Conservation (phyloP, 1,284 basidiomycete species). For the Hemileia vastatrix region DNA sequence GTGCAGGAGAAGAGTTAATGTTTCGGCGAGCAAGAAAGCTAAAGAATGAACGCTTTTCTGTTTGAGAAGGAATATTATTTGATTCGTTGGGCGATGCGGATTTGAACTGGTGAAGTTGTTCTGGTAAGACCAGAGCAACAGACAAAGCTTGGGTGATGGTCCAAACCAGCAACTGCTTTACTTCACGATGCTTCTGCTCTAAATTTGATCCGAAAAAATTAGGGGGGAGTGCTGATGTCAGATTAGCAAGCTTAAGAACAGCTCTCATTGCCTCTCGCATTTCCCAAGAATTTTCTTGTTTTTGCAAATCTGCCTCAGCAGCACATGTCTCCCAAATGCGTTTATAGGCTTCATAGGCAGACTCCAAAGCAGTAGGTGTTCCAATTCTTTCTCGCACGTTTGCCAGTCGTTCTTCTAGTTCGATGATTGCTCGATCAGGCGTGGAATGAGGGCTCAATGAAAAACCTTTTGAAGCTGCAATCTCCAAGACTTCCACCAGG, state of each 20-base stretch:
- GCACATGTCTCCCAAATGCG: slow-evolving; percentile 12
- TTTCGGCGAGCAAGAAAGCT: background rate
- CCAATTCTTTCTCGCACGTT: slow-evolving; percentile 32
- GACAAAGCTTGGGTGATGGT: slow-evolving; percentile 9
- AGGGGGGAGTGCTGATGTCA: background rate
- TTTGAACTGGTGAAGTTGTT: background rate
- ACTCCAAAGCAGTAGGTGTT: slow-evolving; percentile 3
- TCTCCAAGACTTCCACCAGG: slow-evolving; percentile 28
- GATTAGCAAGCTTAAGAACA: background rate
- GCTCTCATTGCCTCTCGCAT: slow-evolving; percentile 7
- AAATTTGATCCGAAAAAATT: background rate
- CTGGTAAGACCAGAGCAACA: background rate
- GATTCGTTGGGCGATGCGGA: background rate
- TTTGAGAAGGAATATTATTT: background rate
- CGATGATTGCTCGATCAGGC: slow-evolving; percentile 29
- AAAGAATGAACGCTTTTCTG: background rate
- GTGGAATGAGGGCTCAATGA: slow-evolving; percentile 7
- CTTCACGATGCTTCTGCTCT: background rate
- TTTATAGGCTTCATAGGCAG: slow-evolving; percentile 11
- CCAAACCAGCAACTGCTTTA: slow-evolving; percentile 17
- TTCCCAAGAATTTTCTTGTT: slow-evolving; percentile 3
- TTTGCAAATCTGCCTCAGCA: background rate
- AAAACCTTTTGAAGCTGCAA: slow-evolving; percentile 25
- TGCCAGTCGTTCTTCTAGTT: slow-evolving; percentile 34
- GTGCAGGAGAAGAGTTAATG: background rate